Evolutionary conservation across 345 rosid genomes (phyloP), one percentile per base, ranked within the genome.

Genomic region (Acer campestre): DNA sequence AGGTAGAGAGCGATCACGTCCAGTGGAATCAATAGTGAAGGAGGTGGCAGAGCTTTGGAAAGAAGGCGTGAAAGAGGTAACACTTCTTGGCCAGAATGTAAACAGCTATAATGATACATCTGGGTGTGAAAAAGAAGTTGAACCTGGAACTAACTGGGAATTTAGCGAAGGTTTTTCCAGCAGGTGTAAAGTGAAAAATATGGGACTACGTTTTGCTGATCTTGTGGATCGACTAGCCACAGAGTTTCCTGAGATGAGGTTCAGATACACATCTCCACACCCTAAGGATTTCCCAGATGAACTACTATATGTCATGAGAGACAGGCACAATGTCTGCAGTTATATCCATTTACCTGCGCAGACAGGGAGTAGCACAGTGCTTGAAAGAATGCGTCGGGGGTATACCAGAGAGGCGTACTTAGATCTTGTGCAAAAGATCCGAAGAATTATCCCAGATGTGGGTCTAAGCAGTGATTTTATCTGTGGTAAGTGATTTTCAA

Each of bases 181-280:
- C 84, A 91, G 61, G 82, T 85, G 90, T 85, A 92, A 92, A 86
- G 97, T 90, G 70, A 92, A 90, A 70, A 86, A 87, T 18, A 83
- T 86, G 89, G 99, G 98, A 68, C 83, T 92, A 70, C 87, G 97
- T 14, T 93, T 95, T 81, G 89, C 97, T 23, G 97, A 96, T 88
- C 99, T 96, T 74, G 85, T 96, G 78, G 95, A 93, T 69, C 56
- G 86, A 29, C 97, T 96, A 78, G 90, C 99, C 35, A 9, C 78
- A n/a, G 94, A 91, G 81, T 95, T 88, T 81, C 97, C 97, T n/a
- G 98, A 96, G 80, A 95, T 92, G 89, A 84, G 99, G 76, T 95
- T 95, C 82, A 88, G 97, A 90, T 95, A 86, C 86, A 95, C 99
- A 27, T 95, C 99, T 1, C 99, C 97, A 38, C 98, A 96, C 80